These are phyloP conservation scores for Phyllosticta citriasiana DNA, from an alignment of 2,329 filamentous ascomycete genomes.

Conservation along the genomic window DNA sequence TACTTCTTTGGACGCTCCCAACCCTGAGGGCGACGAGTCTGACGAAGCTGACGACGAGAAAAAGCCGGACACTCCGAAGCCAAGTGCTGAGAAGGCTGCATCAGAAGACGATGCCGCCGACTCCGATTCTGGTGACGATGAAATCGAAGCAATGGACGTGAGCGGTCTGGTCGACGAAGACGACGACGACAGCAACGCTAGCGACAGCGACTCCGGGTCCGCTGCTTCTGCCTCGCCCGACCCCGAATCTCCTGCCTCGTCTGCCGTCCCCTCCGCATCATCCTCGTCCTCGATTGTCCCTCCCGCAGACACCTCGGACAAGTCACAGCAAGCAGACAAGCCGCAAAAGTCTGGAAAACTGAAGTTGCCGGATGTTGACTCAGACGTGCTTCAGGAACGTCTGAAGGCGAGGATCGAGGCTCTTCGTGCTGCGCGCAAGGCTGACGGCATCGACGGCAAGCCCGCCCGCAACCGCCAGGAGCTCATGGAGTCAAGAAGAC, in stretches of 20 bases:
- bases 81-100: constrained; percentile 11
- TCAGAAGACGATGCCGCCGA: constrained; percentile 20
- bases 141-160: constrained; percentile 26
- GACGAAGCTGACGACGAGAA: constrained; percentile 14
- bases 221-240: constrained; percentile 26
- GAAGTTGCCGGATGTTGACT: constrained; percentile 50
- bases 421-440: constrained; percentile 76
- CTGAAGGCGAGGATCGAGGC: constrained; percentile 76
- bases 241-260: constrained; percentile 30
- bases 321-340: constrained; percentile 21
- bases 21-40: constrained; percentile 16
- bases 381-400: constrained; percentile 64
- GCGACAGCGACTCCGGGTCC: constrained; percentile 15
- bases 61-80: constrained; percentile 15
- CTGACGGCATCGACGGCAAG: constrained; percentile 71
- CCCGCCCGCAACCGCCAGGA: constrained; percentile 81
- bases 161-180: constrained; percentile 24
- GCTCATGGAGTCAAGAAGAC: constrained; percentile 77
- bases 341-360: constrained; percentile 19
- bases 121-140: constrained; percentile 21
- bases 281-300: constrained; percentile 38
- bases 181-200: constrained; percentile 19
- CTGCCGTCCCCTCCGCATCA: constrained; percentile 33
- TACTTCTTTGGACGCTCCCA: background rate
- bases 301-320: constrained; percentile 16